A percentile compares a stretch with the other conserved stretches of the same genome.
These are phyloP conservation scores for Tolypocladium inflatum DNA, from an alignment of 2,329 filamentous ascomycete genomes.

Conservation along the genomic window DNA sequence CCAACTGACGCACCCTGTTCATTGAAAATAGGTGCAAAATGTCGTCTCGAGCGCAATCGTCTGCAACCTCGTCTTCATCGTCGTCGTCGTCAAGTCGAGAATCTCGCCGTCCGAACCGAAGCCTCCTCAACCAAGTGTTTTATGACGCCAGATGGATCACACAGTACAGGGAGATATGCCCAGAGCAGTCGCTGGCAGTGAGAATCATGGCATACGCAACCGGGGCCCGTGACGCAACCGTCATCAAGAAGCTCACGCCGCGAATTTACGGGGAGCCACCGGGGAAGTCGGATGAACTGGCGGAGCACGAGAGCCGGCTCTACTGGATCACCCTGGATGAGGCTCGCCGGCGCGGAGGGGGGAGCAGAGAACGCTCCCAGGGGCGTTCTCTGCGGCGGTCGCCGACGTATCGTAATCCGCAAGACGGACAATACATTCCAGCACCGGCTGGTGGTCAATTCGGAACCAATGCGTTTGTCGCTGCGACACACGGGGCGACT, in stretches of 20 bases:
- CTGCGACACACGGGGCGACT: background rate
- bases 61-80: background rate
- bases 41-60: background rate
- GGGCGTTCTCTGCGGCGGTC: background rate
- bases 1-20: no score
- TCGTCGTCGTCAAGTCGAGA: background rate
- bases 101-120: background rate
- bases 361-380: background rate
- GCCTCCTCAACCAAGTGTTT: background rate
- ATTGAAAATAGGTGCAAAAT: background rate
- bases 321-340: background rate
- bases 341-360: background rate
- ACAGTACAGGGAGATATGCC: background rate
- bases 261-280: no score
- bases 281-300: background rate
- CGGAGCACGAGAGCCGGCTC: background rate
- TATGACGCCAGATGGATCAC: background rate
- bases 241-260: background rate
- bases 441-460: background rate
- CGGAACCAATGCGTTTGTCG: background rate
- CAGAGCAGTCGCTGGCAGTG: background rate
- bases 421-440: background rate
- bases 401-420: background rate
- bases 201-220: conserved; percentile 1
- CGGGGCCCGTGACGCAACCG: background rate